Conservation (phyloP, 2,329 filamentous ascomycete species). For the Sarocladiaceae sp. region DNA sequence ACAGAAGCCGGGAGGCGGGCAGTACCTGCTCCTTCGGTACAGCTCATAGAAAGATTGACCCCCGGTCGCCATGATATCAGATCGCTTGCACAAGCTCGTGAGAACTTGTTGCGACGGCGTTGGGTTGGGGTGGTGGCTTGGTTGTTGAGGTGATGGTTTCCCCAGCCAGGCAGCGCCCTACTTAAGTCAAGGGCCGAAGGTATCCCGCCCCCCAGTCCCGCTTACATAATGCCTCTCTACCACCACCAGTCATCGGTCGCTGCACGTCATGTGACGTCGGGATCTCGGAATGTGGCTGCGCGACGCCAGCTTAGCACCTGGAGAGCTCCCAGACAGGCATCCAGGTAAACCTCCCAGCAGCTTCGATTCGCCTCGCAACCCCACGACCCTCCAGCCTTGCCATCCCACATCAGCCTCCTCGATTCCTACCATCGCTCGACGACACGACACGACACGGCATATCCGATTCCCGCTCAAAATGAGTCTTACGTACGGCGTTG, state of each 20-base stretch:
- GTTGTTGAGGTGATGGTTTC: not conserved
- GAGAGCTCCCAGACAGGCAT: slow-evolving; percentile 23
- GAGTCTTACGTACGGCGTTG: slow-evolving; percentile 66
- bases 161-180: too few relatives aligned
- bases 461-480: slow-evolving; percentile 39
- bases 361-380: slow-evolving; percentile 1
- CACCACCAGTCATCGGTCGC: not conserved
- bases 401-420: slow-evolving; percentile 7
- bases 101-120: slow-evolving; percentile 3
- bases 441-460: slow-evolving; percentile 15
- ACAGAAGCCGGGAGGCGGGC: slow-evolving; percentile 5
- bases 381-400: slow-evolving; percentile 2
- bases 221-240: too few relatives aligned
- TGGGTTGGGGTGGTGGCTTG: slow-evolving; percentile 2
- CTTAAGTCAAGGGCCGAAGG: not conserved
- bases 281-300: slow-evolving; percentile 7
- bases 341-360: slow-evolving; percentile 9
- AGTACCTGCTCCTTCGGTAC: slow-evolving; percentile 95
- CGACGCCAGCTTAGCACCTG: slow-evolving; percentile 14
- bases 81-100: not conserved
- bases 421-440: slow-evolving; percentile 15
- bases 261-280: slow-evolving; percentile 13
- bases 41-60: slow-evolving; percentile 77
- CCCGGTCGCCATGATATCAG: slow-evolving; percentile 38
- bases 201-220: too few relatives aligned